Base-by-base conservation (phyloP, 768 basidiomycete genomes). In the Naganishia friedmannii region DNA sequence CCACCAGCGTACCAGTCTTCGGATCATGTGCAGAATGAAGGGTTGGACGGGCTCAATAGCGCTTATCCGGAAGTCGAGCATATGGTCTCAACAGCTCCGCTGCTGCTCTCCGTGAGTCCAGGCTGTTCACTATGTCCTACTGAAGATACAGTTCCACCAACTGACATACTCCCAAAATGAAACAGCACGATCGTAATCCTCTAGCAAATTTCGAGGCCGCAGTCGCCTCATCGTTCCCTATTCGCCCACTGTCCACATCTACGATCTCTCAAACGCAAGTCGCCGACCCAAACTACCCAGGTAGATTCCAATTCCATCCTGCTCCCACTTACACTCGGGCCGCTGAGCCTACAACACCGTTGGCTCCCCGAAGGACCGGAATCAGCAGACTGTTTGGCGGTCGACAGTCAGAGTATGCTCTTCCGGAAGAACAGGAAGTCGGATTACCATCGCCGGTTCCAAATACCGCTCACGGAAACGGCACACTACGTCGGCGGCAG, bases 171-270 rank as follows among this genome's bases (percentile, higher is more conserved):
- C 15, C 12, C 26, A 19, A 23, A 26, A 53, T 15, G 23, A 29
- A 23, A 53, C 28, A 37, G 53, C 23, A 51, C 32, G 48, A 66
- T 26, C 53, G 48, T 13, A 53, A 66, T 34, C 65, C 65, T 26
- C 31, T 69, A 9, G 57, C 68, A 29, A 68, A 67, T n/a, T 72
- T 72, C 31, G 71, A 72, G 46, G 71, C 71, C 37, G 66, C 67
- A 39, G 71, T 72, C 19, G 67, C 67, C 26, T 67, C 71, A 0
- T 56, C 68, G 19, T 58, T 57, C 21, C 46, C 54, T 0, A 63
- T 66, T 0, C 51, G 48, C 0, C 60, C 70, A 26, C 4, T 5
- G 26, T 39, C 54, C 23, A 37, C 21, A 23, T 21, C 31, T 31
- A 29, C 39, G 2, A 53, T 42, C 9, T 31, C 39, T 26, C 42